Evolutionary conservation across 208 protist species (phyloP).

Genomic region (Lotmaria passim): DNA sequence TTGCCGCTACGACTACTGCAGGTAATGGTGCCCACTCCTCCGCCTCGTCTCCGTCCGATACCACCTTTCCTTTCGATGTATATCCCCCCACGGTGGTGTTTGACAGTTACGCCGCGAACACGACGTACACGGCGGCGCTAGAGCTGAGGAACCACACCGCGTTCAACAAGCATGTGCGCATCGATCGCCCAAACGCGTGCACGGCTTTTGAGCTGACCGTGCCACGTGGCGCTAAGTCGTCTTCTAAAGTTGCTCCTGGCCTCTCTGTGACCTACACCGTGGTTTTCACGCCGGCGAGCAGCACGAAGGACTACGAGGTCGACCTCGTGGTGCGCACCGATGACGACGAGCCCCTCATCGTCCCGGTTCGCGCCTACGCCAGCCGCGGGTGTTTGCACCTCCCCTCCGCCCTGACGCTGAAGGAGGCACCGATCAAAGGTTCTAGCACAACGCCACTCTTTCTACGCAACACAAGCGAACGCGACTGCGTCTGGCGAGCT

Average conservation of each 20-base stretch:
- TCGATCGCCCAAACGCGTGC: slow-evolving; percentile 69
- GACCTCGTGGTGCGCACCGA: slow-evolving; percentile 90
- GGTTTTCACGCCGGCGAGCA: slow-evolving; percentile 81
- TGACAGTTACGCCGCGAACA: slow-evolving; percentile 70
- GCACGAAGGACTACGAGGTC: slow-evolving; percentile 73
- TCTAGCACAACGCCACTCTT: slow-evolving; percentile 74
- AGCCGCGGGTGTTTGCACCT: slow-evolving; percentile 89
- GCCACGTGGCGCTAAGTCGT: slow-evolving; percentile 52
- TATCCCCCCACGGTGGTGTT: slow-evolving; percentile 85
- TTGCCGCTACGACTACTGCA: background rate
- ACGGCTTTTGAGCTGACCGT: slow-evolving; percentile 73
- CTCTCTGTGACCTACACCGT: slow-evolving; percentile 89
- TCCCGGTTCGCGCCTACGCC: slow-evolving; percentile 85
- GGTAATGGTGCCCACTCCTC: background rate
- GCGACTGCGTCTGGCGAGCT: slow-evolving; percentile 72
- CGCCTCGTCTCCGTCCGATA: background rate
- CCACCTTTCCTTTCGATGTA: slow-evolving; percentile 76
- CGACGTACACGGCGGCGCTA: slow-evolving; percentile 72
- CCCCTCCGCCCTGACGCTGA: slow-evolving; percentile 67
- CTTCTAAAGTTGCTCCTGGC: slow-evolving; percentile 88
- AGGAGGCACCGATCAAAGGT: slow-evolving; percentile 76
- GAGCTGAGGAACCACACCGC: slow-evolving; percentile 87
- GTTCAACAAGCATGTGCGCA: slow-evolving; percentile 79
- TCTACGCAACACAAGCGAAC: slow-evolving; percentile 84
- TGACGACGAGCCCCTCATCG: slow-evolving; percentile 76